Evolutionary conservation across 2,329 filamentous ascomycete species (phyloP).

Genomic region (Alternaria ventricosa): DNA sequence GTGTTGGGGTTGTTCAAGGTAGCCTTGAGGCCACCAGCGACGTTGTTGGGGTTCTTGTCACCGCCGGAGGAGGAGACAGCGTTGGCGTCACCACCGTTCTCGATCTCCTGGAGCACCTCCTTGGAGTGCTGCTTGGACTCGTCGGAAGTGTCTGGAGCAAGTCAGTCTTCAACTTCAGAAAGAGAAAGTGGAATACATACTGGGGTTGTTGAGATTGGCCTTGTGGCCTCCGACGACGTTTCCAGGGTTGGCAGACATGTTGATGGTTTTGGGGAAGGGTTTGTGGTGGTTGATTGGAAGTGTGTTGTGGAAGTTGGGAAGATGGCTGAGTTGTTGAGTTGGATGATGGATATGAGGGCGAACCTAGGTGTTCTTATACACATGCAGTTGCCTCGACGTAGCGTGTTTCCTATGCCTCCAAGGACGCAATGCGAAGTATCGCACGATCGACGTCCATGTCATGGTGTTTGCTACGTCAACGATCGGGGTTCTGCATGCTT

Average conservation of each 20-base stretch:
- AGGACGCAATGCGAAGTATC: neutral
- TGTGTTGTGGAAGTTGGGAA: neutral
- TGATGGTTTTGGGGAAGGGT: neutral
- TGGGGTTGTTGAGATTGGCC: constrained; percentile 64
- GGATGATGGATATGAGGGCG: neutral
- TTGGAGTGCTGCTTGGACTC: constrained; percentile 64
- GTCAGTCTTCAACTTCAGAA: neutral
- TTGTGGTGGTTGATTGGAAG: neutral
- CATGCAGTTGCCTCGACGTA: neutral
- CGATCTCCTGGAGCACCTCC: constrained; percentile 60
- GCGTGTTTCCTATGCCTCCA: neutral
- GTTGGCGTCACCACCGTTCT: constrained; percentile 52
- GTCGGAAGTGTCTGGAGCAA: constrained; percentile 55
- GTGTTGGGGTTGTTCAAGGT: constrained; percentile 64
- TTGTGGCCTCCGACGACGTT: constrained; percentile 66
- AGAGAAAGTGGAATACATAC: constrained; percentile 18
- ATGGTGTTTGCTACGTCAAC: constrained; percentile 12
- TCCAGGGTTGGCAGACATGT: constrained; percentile 57
- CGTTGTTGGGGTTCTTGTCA: constrained; percentile 63
- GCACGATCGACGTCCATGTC: neutral
- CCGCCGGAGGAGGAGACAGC: constrained; percentile 11
- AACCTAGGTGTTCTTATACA: constrained; percentile 7
- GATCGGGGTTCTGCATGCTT: constrained; percentile 3
- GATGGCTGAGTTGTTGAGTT: neutral
- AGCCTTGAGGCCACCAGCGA: constrained; percentile 47